phyloP scores from a whole-genome alignment of 495 filamentous ascomycete genomes.

The Tetracladium setigerum region DNA sequence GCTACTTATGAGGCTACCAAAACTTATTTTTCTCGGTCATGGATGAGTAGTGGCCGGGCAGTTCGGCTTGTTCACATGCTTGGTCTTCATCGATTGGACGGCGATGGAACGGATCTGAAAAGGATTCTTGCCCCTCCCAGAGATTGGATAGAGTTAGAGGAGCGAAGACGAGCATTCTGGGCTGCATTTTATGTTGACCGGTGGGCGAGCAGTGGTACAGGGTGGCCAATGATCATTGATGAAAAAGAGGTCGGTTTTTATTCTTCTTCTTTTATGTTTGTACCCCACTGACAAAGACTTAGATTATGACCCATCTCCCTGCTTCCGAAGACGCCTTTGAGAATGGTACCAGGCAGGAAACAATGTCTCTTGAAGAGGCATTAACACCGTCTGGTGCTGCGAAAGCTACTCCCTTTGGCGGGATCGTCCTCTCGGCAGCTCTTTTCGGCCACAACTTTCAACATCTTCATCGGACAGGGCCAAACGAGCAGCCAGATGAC shows the following conservation, averaged over 20 bases:
- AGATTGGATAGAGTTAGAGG: slow-evolving; percentile 88
- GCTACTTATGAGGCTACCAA: slow-evolving; percentile 82
- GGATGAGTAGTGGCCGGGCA: slow-evolving; percentile 76
- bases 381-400: slow-evolving; percentile 58
- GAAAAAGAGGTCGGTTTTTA: slow-evolving; percentile 55
- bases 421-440: slow-evolving; percentile 73
- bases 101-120: slow-evolving; percentile 71
- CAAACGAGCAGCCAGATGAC: slow-evolving; percentile 72
- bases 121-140: slow-evolving; percentile 72
- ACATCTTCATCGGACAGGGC: slow-evolving; percentile 80
- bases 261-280: too few relatives aligned
- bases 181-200: slow-evolving; percentile 79
- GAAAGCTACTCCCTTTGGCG: slow-evolving; percentile 65
- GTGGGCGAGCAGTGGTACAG: slow-evolving; percentile 90
- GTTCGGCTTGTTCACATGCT: slow-evolving; percentile 77
- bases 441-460: slow-evolving; percentile 84
- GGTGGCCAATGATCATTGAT: slow-evolving; percentile 91
- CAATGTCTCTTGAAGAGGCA: slow-evolving; percentile 57
- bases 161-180: slow-evolving; percentile 86
- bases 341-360: slow-evolving; percentile 59
- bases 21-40: slow-evolving; percentile 92
- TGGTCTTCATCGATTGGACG: slow-evolving; percentile 81
- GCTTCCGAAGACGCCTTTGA: slow-evolving; percentile 73
- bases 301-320: slow-evolving; percentile 73
- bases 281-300: too few relatives aligned